Conservation (phyloP, 176 grass and related monocot genomes). For the Leersia perrieri region DNA sequence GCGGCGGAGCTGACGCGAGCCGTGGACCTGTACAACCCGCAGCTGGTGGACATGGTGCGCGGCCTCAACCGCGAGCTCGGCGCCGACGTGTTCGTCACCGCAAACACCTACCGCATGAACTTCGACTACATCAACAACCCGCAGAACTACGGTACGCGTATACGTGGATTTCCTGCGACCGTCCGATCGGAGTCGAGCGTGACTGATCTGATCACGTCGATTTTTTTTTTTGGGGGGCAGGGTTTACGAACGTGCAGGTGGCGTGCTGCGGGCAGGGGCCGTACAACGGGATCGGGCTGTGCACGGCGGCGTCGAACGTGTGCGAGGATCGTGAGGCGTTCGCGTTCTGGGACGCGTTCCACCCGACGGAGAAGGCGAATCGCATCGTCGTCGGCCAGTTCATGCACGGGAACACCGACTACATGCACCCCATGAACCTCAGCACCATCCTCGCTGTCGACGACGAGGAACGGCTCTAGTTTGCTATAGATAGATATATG, state of each 20-base stretch:
- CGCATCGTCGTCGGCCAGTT: constrained; percentile 70
- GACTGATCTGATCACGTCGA: not conserved
- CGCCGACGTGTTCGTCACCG: constrained; percentile 63
- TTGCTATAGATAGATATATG: no score
- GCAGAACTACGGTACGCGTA: constrained; percentile 57
- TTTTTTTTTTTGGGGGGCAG: constrained; percentile 30
- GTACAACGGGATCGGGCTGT: constrained; percentile 86
- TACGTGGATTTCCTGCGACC: no score
- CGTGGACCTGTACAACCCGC: constrained; percentile 78
- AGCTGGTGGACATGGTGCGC: constrained; percentile 53
- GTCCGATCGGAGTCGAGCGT: not conserved
- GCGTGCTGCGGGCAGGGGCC: constrained; percentile 95
- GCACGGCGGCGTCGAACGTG: constrained; percentile 68
- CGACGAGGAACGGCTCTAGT: not conserved
- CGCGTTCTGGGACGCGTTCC: constrained; percentile 86
- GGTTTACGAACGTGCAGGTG: constrained; percentile 62
- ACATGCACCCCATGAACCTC: constrained; percentile 92
- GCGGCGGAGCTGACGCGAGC: constrained; percentile 68
- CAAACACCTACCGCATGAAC: constrained; percentile 72
- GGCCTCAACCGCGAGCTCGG: constrained; percentile 64
- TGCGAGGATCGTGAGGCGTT: constrained; percentile 56
- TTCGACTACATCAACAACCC: constrained; percentile 84
- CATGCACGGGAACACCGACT: constrained; percentile 65
- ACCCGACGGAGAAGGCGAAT: constrained; percentile 82
- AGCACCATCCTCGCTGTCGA: constrained; percentile 83